These are phyloP conservation scores for Acarospora socialis DNA, from an alignment of 2,329 filamentous ascomycete genomes.

Conservation along the genomic window DNA sequence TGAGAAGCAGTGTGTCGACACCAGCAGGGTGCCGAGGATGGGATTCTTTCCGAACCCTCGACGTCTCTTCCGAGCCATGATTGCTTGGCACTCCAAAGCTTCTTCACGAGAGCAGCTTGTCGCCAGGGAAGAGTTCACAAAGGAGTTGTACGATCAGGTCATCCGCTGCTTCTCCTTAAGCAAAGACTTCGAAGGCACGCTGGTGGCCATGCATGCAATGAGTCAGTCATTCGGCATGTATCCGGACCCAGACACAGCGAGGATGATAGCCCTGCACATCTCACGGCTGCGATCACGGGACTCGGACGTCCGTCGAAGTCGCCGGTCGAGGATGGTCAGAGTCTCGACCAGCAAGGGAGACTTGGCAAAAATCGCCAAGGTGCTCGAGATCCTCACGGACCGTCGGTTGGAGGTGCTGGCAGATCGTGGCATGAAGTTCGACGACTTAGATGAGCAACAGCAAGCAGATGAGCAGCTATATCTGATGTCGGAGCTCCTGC, in stretches of 20 bases:
- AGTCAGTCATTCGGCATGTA: slow-evolving; percentile 29
- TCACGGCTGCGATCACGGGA: slow-evolving; percentile 25
- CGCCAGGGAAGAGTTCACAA: slow-evolving; percentile 27
- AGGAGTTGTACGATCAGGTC: slow-evolving; percentile 38
- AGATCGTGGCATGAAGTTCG: slow-evolving; percentile 15
- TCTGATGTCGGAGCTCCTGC: slow-evolving; percentile 12
- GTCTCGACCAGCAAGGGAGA: slow-evolving; percentile 31
- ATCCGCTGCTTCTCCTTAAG: slow-evolving; percentile 37
- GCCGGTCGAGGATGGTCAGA: slow-evolving; percentile 26
- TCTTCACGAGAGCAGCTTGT: slow-evolving; percentile 18
- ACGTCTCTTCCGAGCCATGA: slow-evolving; percentile 35
- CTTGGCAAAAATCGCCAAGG: slow-evolving; percentile 28
- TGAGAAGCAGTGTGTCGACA: slow-evolving; percentile 34
- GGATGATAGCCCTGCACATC: slow-evolving; percentile 35
- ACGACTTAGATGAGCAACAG: slow-evolving; percentile 15
- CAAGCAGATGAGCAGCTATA: slow-evolving; percentile 20
- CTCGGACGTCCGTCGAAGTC: slow-evolving; percentile 18
- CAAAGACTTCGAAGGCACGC: slow-evolving; percentile 33
- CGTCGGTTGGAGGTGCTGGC: slow-evolving; percentile 16
- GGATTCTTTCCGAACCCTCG: slow-evolving; percentile 31
- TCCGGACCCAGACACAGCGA: slow-evolving; percentile 33
- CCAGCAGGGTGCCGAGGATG: slow-evolving; percentile 31
- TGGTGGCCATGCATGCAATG: slow-evolving; percentile 35
- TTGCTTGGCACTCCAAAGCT: slow-evolving; percentile 28
- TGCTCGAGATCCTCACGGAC: slow-evolving; percentile 29